Percentiles rank a stretch among this genome's conserved stretches.
phyloP scores from a whole-genome alignment of 139 green algal genomes.

The Micromonas commoda region DNA sequence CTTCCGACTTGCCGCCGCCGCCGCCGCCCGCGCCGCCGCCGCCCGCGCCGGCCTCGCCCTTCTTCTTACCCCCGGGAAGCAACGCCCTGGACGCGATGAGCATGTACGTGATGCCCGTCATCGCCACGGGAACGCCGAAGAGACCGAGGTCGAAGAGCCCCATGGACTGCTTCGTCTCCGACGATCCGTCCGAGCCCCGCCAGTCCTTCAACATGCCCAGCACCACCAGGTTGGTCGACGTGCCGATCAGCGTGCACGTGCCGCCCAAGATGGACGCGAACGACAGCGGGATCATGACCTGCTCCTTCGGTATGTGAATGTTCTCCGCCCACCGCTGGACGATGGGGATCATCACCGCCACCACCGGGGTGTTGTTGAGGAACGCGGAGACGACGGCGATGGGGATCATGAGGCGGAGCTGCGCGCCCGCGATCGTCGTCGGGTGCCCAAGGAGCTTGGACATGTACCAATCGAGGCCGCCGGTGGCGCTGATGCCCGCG shows the following conservation, averaged over 20 bases:
- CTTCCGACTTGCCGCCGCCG: background rate
- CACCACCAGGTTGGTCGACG: slow-evolving; percentile 74
- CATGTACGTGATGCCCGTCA: slow-evolving; percentile 15
- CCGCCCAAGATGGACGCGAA: slow-evolving; percentile 66
- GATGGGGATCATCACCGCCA: slow-evolving; percentile 52
- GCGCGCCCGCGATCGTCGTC: slow-evolving; percentile 18
- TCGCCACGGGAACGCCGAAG: slow-evolving; percentile 27
- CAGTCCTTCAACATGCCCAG: slow-evolving; percentile 36
- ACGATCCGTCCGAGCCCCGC: background rate
- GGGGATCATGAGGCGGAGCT: slow-evolving; percentile 46
- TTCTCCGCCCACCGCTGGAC: slow-evolving; percentile 33
- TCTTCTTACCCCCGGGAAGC: background rate
- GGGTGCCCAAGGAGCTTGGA: slow-evolving; percentile 14
- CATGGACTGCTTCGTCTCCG: background rate
- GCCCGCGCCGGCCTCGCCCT: background rate
- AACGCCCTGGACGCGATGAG: slow-evolving; percentile 10
- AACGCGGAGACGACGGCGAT: slow-evolving; percentile 56
- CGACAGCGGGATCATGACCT: slow-evolving; percentile 65
- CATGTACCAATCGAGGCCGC: slow-evolving; percentile 28
- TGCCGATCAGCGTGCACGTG: slow-evolving; percentile 71
- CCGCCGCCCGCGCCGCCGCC: background rate
- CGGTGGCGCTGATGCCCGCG: slow-evolving; percentile 42
- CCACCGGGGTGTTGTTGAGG: slow-evolving; percentile 79
- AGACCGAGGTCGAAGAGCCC: slow-evolving; percentile 21
- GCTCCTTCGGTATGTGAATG: slow-evolving; percentile 32